Evolutionary conservation across 768 basidiomycete species (phyloP).

Genomic region (Panellus pusillus): DNA sequence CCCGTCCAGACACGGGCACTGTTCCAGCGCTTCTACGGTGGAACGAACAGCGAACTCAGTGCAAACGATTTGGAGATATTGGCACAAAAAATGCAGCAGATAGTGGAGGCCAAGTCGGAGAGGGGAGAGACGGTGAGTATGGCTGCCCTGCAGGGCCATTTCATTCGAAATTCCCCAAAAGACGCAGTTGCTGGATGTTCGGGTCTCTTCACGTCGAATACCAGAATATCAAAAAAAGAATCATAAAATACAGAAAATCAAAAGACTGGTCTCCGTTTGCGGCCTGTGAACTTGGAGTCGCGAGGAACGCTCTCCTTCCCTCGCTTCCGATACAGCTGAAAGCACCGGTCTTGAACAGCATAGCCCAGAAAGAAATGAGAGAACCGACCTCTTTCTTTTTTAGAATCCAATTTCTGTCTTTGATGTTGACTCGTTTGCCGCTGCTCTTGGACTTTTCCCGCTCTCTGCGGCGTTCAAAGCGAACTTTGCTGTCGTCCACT

Average conservation of each 20-base stretch:
- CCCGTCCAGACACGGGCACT: constrained; percentile 75
- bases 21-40: constrained; percentile 82
- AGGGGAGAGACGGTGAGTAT: constrained; percentile 76
- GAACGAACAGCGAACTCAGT: constrained; percentile 30
- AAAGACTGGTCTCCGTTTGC: constrained; percentile 80
- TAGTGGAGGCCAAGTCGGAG: constrained; percentile 54
- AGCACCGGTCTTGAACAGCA: constrained; percentile 2
- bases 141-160: constrained; percentile 94
- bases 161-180: constrained; percentile 72
- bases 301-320: constrained; percentile 84
- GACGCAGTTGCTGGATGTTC: constrained; percentile 54
- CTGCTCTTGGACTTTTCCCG: constrained; percentile 51
- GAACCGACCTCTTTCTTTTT: constrained; percentile 89
- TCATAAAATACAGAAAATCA: constrained; percentile 37
- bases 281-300: constrained; percentile 90
- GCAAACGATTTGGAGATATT: constrained; percentile 42
- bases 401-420: constrained; percentile 89
- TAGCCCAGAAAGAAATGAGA: background rate
- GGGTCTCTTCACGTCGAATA: constrained; percentile 38
- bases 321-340: constrained; percentile 76
- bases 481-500: constrained; percentile 51
- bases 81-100: constrained; percentile 50
- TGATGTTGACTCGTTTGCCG: constrained; percentile 70
- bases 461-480: constrained; percentile 75
- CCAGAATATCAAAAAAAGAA: constrained; percentile 15